A percentile compares a stretch with the other conserved stretches of the same genome.
These are phyloP conservation scores for Termitomyces sp. DNA, from an alignment of 768 basidiomycete species.

Conservation along the genomic window DNA sequence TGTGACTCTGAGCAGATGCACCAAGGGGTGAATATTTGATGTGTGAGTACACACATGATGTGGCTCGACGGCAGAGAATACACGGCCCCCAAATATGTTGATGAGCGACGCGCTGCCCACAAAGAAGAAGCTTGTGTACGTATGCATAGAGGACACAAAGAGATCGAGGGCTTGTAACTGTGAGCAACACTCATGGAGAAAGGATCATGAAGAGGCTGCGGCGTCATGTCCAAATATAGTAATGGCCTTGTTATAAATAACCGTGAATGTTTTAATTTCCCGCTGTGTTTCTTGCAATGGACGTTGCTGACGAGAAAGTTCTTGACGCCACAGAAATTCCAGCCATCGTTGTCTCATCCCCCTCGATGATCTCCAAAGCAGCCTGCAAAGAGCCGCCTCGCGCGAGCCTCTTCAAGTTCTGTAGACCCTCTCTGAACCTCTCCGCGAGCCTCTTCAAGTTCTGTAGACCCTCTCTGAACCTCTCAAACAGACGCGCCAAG, in stretches of 20 bases:
- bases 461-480: slow-evolving; percentile 27
- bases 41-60: no score
- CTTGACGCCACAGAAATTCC: not conserved
- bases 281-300: slow-evolving; percentile 16
- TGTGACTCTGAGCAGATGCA: no score
- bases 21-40: no score
- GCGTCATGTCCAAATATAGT: not conserved
- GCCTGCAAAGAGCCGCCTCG: slow-evolving; percentile 14
- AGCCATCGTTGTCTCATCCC: slow-evolving; percentile 1
- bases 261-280: not conserved
- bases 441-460: no score
- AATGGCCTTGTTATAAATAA: not conserved
- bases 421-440: slow-evolving; percentile 27
- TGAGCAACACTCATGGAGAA: no score
- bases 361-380: slow-evolving; percentile 26
- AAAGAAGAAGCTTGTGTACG: no score
- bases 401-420: slow-evolving; percentile 19
- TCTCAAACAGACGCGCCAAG: slow-evolving; percentile 54
- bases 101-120: no score
- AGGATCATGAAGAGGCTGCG: no score
- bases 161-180: not conserved
- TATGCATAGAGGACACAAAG: not conserved
- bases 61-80: no score
- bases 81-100: no score
- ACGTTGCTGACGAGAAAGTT: not conserved